A percentile compares a stretch with the other conserved stretches of the same genome.
phyloP scores from a whole-genome alignment of 306 rosid genomes.

The Crotalaria pallida region DNA sequence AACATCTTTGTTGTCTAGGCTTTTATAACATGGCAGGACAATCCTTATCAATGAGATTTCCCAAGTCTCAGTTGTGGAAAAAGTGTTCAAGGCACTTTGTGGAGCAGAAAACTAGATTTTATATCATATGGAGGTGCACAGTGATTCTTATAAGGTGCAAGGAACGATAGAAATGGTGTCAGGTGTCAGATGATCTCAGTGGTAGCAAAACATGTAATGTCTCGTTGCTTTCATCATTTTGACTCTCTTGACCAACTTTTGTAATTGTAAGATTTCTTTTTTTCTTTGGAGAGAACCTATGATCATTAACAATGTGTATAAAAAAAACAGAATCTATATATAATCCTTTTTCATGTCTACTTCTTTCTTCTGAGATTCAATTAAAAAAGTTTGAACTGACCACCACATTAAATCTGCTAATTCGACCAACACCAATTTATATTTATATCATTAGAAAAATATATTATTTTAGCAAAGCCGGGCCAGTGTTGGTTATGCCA shows the following conservation, averaged over 20 bases:
- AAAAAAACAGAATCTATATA: neutral
- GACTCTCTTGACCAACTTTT: neutral
- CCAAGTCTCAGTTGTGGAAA: constrained; percentile 29
- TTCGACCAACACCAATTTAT: neutral
- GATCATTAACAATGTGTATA: neutral
- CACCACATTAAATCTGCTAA: neutral
- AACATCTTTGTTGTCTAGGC: neutral
- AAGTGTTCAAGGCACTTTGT: constrained; percentile 37
- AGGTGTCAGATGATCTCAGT: neutral
- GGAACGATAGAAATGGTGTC: constrained; percentile 2
- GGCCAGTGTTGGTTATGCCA: too few relatives aligned
- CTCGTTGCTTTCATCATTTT: neutral
- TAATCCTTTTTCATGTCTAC: neutral
- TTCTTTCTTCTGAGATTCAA: neutral
- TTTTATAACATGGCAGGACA: constrained; percentile 26
- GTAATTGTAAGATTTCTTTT: neutral
- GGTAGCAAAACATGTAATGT: neutral
- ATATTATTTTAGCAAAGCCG: too few relatives aligned
- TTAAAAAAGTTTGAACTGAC: neutral
- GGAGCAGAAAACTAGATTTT: constrained; percentile 50
- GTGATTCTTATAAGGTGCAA: constrained; percentile 55
- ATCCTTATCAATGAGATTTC: constrained; percentile 17
- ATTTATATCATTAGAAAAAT: neutral
- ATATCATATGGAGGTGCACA: constrained; percentile 61
- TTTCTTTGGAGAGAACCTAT: neutral